Base-by-base conservation (phyloP, 208 protist species). In the Leishmania guyanensis region DNA sequence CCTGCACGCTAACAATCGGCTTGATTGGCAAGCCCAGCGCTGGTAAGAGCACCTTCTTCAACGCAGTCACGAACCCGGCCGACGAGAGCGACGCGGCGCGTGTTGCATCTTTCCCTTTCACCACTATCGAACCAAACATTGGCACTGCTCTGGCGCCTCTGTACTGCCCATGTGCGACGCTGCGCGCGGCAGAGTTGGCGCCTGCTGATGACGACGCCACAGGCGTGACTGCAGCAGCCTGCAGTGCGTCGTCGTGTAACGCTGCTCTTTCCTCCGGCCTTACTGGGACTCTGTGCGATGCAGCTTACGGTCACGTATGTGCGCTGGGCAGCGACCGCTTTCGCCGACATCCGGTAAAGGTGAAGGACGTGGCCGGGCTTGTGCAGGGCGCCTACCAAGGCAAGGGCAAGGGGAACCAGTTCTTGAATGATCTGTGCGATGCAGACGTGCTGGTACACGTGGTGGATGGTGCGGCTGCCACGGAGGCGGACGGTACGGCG, bases 31-130 rank as follows among this genome's bases (percentile, higher is more conserved):
- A 99, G 83, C 95, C 95, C 6, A 96, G 90, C 58, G 91, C 94
- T 22, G 97, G 97, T 58, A 99, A 98, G 88, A 97, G 92, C 80
- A 99, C 96, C 48, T 93, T 99, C 84, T 98, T 98, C 84, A 99
- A 99, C 86, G 96, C 96, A 68, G 86, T 97, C 64, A 97, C 94
- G 2, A 92, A 97, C 79, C 95, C 95, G 14, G 79, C 88, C 36
- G 88, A 79, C 71, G 95, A 95, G 86, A 87, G 83, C 64, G 88
- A 83, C n/a, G 95, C 90, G 12, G 98, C 98, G 62, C 90, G 91
- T 9, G 93, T 98, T 5, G 97, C 94, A 22, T 93, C 96, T 6
- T 97, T 97, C 70, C 98, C 98, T 2, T 99, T 99, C 82, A 99
- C 98, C 3, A 99, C 98, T 2, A 98, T 99, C 72, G 91, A 97